Evolutionary conservation across 2,329 filamentous ascomycete species (phyloP).

Genomic region (Fusarium sp.): DNA sequence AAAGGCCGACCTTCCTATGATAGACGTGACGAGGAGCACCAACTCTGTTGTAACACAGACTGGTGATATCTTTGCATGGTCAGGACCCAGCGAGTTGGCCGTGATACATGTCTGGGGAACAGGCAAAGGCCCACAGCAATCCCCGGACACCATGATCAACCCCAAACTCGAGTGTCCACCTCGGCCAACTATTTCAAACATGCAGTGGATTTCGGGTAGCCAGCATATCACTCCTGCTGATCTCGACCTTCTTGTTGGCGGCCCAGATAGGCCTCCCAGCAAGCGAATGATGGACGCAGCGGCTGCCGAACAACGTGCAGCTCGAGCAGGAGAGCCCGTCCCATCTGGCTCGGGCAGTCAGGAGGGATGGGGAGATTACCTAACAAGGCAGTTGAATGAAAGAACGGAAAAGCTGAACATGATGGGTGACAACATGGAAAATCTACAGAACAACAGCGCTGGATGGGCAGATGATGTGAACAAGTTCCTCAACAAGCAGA

Average conservation of each 20-base stretch:
- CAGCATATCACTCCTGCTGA: conserved; percentile 90
- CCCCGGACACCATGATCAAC: conserved; percentile 82
- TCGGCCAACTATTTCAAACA: conserved; percentile 91
- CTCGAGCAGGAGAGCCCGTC: conserved; percentile 53
- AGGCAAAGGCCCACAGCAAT: conserved; percentile 71
- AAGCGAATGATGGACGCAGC: conserved; percentile 89
- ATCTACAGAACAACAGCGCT: conserved; percentile 81
- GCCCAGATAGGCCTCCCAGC: conserved; percentile 86
- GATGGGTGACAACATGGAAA: conserved; percentile 87
- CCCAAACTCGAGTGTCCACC: conserved; percentile 78
- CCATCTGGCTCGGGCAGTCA: conserved; percentile 52
- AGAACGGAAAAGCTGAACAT: conserved; percentile 87
- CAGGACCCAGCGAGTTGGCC: conserved; percentile 85
- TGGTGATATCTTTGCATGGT: conserved; percentile 89
- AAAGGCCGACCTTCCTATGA: conserved; percentile 71
- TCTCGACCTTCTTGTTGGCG: conserved; percentile 90
- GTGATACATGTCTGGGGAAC: conserved; percentile 88
- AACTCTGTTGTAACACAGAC: conserved; percentile 79
- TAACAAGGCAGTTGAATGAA: conserved; percentile 89
- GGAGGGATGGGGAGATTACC: conserved; percentile 81
- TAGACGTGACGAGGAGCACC: conserved; percentile 79
- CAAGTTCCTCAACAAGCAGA: conserved; percentile 89
- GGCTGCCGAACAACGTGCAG: conserved; percentile 77
- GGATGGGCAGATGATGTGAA: conserved; percentile 89
- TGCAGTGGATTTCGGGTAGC: conserved; percentile 97